These are phyloP conservation scores for Apiotrichum gracile DNA, from an alignment of 1,284 basidiomycete genomes.

Conservation along the genomic window DNA sequence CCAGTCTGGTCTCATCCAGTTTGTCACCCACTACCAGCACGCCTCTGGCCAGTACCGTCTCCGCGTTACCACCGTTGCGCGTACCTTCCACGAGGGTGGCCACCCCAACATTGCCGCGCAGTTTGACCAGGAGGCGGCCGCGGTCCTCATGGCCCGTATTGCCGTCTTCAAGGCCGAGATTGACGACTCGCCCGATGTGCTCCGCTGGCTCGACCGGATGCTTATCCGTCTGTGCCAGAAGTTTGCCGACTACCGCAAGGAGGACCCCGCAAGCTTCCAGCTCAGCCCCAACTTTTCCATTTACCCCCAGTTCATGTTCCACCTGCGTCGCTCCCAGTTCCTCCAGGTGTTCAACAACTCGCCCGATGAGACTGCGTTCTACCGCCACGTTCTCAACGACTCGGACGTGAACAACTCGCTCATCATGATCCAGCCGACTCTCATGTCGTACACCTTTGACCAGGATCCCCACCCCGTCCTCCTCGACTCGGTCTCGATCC, in stretches of 20 bases:
- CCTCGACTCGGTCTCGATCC: slow-evolving; percentile 95
- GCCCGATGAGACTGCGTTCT: slow-evolving; percentile 98
- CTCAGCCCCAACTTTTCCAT: slow-evolving; percentile 95
- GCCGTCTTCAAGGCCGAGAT: slow-evolving; percentile 99
- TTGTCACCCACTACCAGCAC: slow-evolving; percentile 98
- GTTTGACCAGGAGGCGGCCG: slow-evolving; percentile 97
- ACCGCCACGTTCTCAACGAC: slow-evolving; percentile 91
- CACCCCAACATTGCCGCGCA: slow-evolving; percentile 87
- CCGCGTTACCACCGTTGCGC: slow-evolving; percentile 92
- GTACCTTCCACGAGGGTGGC: slow-evolving; percentile 95
- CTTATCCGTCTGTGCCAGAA: slow-evolving; percentile 97
- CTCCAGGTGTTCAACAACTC: slow-evolving; percentile 99
- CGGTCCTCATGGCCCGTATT: slow-evolving; percentile 97
- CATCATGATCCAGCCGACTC: slow-evolving; percentile 99
- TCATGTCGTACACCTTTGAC: slow-evolving; percentile 98
- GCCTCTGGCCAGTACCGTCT: slow-evolving; percentile 88
- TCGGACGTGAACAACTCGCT: slow-evolving; percentile 99
- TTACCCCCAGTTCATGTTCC: slow-evolving; percentile 99
- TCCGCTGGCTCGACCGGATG: slow-evolving; percentile 98
- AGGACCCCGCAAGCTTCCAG: slow-evolving; percentile 91
- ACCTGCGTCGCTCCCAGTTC: slow-evolving; percentile 93
- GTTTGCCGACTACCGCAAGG: slow-evolving; percentile 98
- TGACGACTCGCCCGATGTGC: slow-evolving; percentile 94
- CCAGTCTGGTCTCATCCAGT: slow-evolving; percentile 93
- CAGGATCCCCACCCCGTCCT: slow-evolving; percentile 83